Evolutionary conservation across 345 rosid species (phyloP), one percentile per base, ranked within the genome.

Genomic region (Passiflora organensis): DNA sequence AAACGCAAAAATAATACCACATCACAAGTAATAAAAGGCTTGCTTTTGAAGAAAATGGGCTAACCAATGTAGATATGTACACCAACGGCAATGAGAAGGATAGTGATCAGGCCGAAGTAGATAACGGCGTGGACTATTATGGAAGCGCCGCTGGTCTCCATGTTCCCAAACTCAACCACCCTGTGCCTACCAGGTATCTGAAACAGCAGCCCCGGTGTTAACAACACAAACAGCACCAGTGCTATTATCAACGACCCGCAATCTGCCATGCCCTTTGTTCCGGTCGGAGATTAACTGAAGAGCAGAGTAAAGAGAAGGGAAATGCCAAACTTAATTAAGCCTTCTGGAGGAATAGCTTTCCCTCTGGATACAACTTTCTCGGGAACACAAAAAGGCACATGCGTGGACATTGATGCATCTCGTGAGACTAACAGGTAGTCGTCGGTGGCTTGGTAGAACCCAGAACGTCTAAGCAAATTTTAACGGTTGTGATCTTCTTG

Each of bases 171-270:
- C 17, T 80, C 85, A 19, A 80, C 82, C 1, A 71, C 76, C 42
- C 80, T 51, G 14, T 59, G 55, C 32, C 50, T 63, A 13, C 82
- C 82, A 8, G 85, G 85, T 58, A 80, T 74, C 74, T 77, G 81
- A 51, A 72, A 80, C 56, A 80, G 52, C 45, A 80, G 67, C 19
- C 85, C 85, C 36, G 85, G 85, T 2, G 73, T 36, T 22, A 80
- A 16, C 58, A 80, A 66, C 51, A 80, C 82, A 61, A 80, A 80
- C 53, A 80, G 78, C 51, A 77, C 71, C 61, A 74, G 76, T 13
- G 80, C 85, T 57, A 80, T 62, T 45, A 74, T 32, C 9, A 80
- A 79, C 10, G 85, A 80, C 0, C 80, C 85, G 82, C 85, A 80
- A 54, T 80, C 85, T 46, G 80, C 78, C 85, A 77, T 80, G 22